A percentile compares a stretch with the other conserved stretches of the same genome.
These are phyloP conservation scores for Orobanche coerulescens DNA, from an alignment of 257 asterid genomes.

Conservation along the genomic window DNA sequence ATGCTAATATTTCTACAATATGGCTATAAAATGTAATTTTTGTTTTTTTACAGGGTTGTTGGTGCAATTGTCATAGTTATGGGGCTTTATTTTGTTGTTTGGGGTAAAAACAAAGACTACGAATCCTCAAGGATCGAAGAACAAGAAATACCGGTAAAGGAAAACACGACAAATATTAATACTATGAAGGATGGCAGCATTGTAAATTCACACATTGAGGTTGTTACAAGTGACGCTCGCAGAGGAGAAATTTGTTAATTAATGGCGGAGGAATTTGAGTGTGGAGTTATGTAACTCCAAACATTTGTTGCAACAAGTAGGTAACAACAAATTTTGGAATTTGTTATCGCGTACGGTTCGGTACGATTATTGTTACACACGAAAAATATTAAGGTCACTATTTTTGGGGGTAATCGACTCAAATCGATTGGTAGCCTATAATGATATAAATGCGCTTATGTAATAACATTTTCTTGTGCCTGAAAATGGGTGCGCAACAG, in stretches of 20 bases:
- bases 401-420: too few relatives aligned
- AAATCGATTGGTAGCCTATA: too few relatives aligned
- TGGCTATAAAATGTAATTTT: background rate
- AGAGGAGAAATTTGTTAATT: conserved; percentile 19
- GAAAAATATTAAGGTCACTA: background rate
- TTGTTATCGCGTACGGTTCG: too few relatives aligned
- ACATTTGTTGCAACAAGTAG: conserved; percentile 1
- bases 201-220: conserved; percentile 27
- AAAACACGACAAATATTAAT: conserved; percentile 16
- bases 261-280: conserved; percentile 16
- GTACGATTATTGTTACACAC: background rate
- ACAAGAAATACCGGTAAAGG: conserved; percentile 29
- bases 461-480: too few relatives aligned
- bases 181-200: conserved; percentile 14
- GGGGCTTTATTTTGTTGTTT: conserved; percentile 81
- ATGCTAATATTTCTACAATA: too few relatives aligned
- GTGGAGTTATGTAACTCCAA: background rate
- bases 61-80: conserved; percentile 73
- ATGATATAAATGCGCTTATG: too few relatives aligned
- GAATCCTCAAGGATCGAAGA: conserved; percentile 28
- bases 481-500: too few relatives aligned
- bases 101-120: conserved; percentile 80
- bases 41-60: conserved; percentile 42
- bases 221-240: conserved; percentile 23
- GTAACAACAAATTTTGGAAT: background rate